Evolutionary conservation across 148 eudicot genomes (phyloP), one percentile per base, ranked within the genome.

Genomic region (Pharnaceum exiguum): DNA sequence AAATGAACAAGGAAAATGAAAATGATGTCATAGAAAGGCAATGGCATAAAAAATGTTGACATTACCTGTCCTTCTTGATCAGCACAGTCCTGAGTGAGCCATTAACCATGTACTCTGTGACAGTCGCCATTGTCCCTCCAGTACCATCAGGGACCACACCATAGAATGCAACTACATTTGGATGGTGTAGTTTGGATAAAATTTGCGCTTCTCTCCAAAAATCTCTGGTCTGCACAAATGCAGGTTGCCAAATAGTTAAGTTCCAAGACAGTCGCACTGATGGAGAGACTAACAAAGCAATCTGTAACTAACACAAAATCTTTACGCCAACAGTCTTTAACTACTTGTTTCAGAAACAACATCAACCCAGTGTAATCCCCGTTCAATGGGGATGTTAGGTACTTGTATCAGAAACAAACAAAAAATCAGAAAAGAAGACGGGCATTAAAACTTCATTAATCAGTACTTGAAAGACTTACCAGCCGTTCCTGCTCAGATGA

Each of bases 121-220:
- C 97, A 60, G 97, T 91, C 28, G 96, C 97, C 79, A 91, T 77
- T 51, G 94, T 91, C 65, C 97, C 96, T 55, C 87, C 97, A 43
- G 74, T 70, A 7, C 94, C 96, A 68, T 91, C 97, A 46, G 97
- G 97, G 25, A 91, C 97, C 53, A 91, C 96, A 46, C 97, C 97
- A 62, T 91, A 91, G 69, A 91, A 91, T 67, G 97, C 97, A 39
- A 91, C 78, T 56, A 91, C 96, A 65, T 91, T 91, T 66, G 97
- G 97, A 65, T 91, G 97, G 60, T 91, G 97, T 59, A 91, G 93
- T 72, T 82, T 82, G 33, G 97, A 87, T 32, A 91, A 90, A 46
- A 91, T 82, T 16, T 65, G 85, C n/a, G 97, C 96, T 75, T 91
- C 97, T 74, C 93, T 77, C 97, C 97, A 91, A 65, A 91, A 91